Evolutionary conservation across 768 basidiomycete species (phyloP), one percentile per base, ranked within the genome.

Genomic region (Termitomyces sp.): DNA sequence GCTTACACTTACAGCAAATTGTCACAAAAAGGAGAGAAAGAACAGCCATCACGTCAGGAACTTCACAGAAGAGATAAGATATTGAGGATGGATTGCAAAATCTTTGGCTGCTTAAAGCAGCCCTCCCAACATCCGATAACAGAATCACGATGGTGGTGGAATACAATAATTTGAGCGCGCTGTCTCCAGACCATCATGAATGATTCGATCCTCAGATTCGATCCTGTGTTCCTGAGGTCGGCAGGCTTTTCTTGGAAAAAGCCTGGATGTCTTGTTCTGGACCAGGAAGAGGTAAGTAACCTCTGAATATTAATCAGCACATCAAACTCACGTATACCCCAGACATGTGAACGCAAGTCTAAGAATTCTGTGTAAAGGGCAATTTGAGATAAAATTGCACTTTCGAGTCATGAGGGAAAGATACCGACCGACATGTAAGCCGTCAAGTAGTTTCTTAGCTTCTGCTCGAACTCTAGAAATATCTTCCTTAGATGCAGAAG

Each of bases 391-490:
- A 24, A 45, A 20, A 58, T 37, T 54, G 45, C 22, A 45, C 12
- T 36, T 22, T 55, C 18, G 20, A 27, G 20, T 4, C 30, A 36
- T 33, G 50, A 20, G 30, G 12, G 52, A 16, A 20, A 36, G 24
- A 12, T 22, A 77, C 83, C 66, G 59, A 87, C 90, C 90, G 65
- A 92, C 80, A 65, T 92, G 89, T 46, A 93, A 76, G 2, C 89
- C 89, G 63, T 92, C 90, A 58, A 93, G 91, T 18, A 93, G 70
- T 70, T 93, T 93, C 83, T 95, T 95, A 61, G 87, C 80, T 70
- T 97, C 95, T 12, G 83, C 82, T 59, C 94, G 78, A 8, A 93
- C 74, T 58, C 84, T 81, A 24, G 85, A 81, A 36, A 93, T 75
- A 63, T 97, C 95, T 44, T 94, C 93, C 72, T 93, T 95, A 33